phyloP scores from a whole-genome alignment of 1,284 basidiomycete genomes.

The Irpex sp. region DNA sequence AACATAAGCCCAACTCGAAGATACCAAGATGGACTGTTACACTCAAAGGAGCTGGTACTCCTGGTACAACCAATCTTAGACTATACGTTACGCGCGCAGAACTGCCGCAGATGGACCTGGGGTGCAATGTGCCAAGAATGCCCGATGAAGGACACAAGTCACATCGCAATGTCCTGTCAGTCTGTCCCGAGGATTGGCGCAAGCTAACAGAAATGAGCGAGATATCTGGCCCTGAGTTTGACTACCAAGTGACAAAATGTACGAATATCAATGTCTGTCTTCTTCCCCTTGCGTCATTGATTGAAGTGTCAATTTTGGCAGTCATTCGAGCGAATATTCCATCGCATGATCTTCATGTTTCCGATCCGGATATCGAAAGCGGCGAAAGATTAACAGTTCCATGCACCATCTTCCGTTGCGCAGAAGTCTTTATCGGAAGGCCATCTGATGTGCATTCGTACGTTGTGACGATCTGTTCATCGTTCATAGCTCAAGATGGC shows the following conservation, averaged over 20 bases:
- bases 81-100: not conserved
- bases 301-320: not conserved
- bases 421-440: not conserved
- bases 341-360: not conserved
- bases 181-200: slow-evolving; percentile 3
- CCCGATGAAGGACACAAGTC: slow-evolving; percentile 3
- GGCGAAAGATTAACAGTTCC: slow-evolving; percentile 6
- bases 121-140: not conserved
- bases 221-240: not conserved
- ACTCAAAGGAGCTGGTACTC: not conserved
- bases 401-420: not conserved
- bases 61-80: slow-evolving; percentile 2
- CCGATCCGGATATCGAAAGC: slow-evolving; percentile 2
- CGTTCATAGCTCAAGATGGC: slow-evolving; percentile 29
- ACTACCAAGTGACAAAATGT: not conserved
- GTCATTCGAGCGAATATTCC: not conserved
- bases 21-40: not conserved
- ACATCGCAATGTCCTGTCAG: slow-evolving; percentile 4
- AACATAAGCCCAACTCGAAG: not conserved
- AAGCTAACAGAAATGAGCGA: not conserved
- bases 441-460: not conserved
- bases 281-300: not conserved
- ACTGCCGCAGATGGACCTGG: slow-evolving; percentile 1
- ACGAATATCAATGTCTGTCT: not conserved
- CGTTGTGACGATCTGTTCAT: slow-evolving; percentile 24